These are phyloP conservation scores for Solanum verrucosum DNA, from an alignment of 257 asterid genomes.

Conservation along the genomic window DNA sequence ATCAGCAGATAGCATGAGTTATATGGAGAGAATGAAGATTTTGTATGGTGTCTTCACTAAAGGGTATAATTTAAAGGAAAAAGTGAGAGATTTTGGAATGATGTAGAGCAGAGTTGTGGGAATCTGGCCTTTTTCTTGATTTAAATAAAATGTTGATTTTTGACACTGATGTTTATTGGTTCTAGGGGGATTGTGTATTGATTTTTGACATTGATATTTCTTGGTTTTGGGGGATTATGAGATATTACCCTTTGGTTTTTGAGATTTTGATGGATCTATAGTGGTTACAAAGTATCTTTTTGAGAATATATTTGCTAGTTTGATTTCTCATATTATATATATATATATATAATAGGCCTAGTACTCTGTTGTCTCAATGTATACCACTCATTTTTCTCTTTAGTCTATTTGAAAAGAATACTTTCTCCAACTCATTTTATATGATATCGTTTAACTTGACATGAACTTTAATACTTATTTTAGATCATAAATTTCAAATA, in stretches of 20 bases:
- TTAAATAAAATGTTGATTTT: not conserved
- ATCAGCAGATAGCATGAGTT: not conserved
- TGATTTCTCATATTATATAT: not conserved
- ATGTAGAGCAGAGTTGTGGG: not conserved
- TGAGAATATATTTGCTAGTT: not conserved
- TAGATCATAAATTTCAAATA: not conserved
- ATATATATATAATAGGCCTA: not conserved
- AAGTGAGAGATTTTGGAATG: not conserved
- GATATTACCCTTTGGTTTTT: not conserved
- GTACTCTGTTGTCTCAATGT: not conserved
- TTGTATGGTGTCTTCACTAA: not conserved
- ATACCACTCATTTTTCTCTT: rapidly evolving
- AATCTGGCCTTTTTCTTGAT: not conserved
- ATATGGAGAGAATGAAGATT: not conserved
- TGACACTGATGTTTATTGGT: not conserved
- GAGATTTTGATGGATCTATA: conserved; percentile 5
- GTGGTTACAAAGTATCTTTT: not conserved
- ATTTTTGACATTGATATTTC: not conserved
- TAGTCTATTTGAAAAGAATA: not conserved
- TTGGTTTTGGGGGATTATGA: not conserved
- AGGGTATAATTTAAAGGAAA: not conserved
- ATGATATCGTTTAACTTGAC: no score
- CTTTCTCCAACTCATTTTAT: no score
- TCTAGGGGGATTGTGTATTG: not conserved
- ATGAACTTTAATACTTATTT: no score